Conservation (phyloP, 805 yeast species). For the Yamadazyma kitorensis region DNA sequence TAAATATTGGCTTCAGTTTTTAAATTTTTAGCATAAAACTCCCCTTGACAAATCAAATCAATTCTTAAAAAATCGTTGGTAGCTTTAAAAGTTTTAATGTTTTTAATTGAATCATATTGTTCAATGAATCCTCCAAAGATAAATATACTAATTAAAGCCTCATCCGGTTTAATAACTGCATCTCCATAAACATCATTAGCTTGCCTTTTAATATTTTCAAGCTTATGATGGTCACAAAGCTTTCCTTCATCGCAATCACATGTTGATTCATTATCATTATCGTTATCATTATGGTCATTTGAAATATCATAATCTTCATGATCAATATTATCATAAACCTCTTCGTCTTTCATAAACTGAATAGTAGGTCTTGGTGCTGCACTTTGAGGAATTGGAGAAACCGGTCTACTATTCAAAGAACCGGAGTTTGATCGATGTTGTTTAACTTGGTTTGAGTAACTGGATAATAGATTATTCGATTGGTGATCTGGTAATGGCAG, state of each 20-base stretch:
- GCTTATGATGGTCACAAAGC: background rate
- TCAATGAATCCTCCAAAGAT: slow-evolving; percentile 39
- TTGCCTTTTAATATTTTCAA: background rate
- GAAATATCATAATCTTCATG: background rate
- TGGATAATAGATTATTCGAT: slow-evolving; percentile 8
- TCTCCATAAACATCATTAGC: slow-evolving; percentile 14
- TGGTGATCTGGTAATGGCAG: slow-evolving; percentile 4
- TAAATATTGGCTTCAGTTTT: slow-evolving; percentile 16
- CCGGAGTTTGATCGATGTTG: slow-evolving; percentile 29
- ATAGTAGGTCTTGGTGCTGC: slow-evolving; percentile 5
- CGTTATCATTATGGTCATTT: too few species aligned
- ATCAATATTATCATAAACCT: slow-evolving; percentile 4
- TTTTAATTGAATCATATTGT: slow-evolving; percentile 9
- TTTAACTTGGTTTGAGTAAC: slow-evolving; percentile 33
- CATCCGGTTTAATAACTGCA: slow-evolving; percentile 14
- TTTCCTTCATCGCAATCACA: slow-evolving; percentile 1
- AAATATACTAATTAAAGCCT: slow-evolving; percentile 26
- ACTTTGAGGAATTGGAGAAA: slow-evolving; percentile 18
- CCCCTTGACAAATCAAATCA: slow-evolving; percentile 24
- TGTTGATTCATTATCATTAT: background rate
- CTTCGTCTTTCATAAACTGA: too few species aligned
- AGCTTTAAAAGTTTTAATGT: slow-evolving; percentile 24
- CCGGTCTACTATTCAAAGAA: slow-evolving; percentile 18
- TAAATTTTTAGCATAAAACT: slow-evolving; percentile 10
- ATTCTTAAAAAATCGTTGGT: slow-evolving; percentile 33